These are phyloP conservation scores for Wickerhamiella occidentalis DNA, from an alignment of 805 yeast genomes.

Conservation along the genomic window DNA sequence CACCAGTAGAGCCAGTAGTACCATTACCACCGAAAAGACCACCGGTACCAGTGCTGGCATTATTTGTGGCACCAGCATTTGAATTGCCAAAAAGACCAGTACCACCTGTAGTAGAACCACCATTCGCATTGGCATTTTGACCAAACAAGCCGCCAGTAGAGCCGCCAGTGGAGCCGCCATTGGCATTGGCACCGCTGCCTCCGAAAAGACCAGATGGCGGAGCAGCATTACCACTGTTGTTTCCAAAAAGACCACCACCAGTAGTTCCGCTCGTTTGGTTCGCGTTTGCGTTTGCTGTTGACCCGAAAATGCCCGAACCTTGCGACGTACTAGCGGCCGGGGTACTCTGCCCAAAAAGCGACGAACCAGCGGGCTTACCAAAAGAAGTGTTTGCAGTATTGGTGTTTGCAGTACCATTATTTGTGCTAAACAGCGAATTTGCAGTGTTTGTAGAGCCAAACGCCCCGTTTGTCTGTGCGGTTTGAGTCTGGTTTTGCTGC, in stretches of 20 bases:
- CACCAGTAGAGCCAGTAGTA: neutral
- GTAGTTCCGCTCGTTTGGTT: neutral
- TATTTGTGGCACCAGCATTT: conserved; percentile 3
- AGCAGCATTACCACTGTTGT: neutral
- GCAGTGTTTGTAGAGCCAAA: conserved; percentile 26
- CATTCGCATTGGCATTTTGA: neutral
- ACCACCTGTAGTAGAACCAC: neutral
- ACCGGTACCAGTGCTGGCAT: neutral
- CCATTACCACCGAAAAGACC: conserved; percentile 8
- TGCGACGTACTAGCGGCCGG: neutral
- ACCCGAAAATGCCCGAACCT: conserved; percentile 32
- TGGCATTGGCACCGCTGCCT: neutral
- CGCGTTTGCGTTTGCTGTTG: conserved; percentile 7
- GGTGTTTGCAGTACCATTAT: neutral
- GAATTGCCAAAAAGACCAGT: conserved; percentile 13
- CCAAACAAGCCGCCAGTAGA: conserved; percentile 21
- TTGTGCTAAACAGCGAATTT: conserved; percentile 12
- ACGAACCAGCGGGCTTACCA: neutral
- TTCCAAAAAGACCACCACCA: conserved; percentile 23
- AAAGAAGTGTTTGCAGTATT: neutral
- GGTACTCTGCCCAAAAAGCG: neutral
- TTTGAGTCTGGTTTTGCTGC: conserved; percentile 13
- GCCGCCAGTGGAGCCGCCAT: neutral
- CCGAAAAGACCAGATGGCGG: neutral
- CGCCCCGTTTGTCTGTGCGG: conserved; percentile 20